Percentiles rank a stretch among this genome's conserved stretches.
phyloP scores from a whole-genome alignment of 2,329 filamentous ascomycete species.

The Ophiostoma quercus region DNA sequence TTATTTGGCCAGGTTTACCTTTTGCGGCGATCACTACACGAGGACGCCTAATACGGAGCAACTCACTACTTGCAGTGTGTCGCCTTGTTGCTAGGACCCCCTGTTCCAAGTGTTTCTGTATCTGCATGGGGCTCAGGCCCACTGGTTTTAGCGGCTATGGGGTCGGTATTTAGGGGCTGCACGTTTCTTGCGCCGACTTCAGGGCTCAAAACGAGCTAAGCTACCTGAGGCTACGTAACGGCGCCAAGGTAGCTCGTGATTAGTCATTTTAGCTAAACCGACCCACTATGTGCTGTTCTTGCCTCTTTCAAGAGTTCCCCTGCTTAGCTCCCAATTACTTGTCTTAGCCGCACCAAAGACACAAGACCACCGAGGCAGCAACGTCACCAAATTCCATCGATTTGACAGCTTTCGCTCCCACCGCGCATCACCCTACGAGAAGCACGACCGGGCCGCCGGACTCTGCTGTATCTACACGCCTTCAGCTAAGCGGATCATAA shows the following conservation, averaged over 20 bases:
- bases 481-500: neutral
- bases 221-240: neutral
- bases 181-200: neutral
- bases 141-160: constrained; percentile 4
- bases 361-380: neutral
- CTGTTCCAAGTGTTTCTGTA: neutral
- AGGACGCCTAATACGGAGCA: constrained; percentile 4
- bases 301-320: neutral
- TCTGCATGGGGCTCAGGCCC: neutral
- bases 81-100: constrained; percentile 18
- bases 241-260: neutral
- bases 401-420: neutral
- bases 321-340: neutral
- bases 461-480: neutral
- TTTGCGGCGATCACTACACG: constrained; percentile 18
- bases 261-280: neutral
- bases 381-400: neutral
- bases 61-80: constrained; percentile 5
- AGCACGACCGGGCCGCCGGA: neutral
- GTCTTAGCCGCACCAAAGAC: constrained; percentile 6
- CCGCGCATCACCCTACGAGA: neutral
- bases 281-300: neutral
- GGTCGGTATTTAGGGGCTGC: neutral
- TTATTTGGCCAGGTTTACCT: constrained; percentile 21
- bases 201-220: neutral